Evolutionary conservation across 2,329 filamentous ascomycete species (phyloP), one percentile per base, ranked within the genome.

Genomic region (Aspergillus sp.): DNA sequence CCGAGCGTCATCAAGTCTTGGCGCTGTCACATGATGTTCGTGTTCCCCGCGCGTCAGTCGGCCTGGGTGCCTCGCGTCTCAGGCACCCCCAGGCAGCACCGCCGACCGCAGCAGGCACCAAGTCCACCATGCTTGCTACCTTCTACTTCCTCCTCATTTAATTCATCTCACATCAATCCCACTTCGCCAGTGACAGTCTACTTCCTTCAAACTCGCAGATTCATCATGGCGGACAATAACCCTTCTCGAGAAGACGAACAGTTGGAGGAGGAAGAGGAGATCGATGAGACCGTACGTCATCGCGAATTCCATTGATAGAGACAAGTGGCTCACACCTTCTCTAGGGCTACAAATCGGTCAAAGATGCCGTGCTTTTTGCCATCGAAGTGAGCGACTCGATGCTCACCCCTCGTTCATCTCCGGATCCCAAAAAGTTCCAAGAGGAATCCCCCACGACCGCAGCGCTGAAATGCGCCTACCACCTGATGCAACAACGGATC

Each of bases 291-390:
- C 14, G 78, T 80, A 71, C 59, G 67, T 61, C 55, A 42, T 52
- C n/a, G 18, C 39, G 16, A 9, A 26, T 47, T 45, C n/a, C 7
- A 16, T 51, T 57, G 32, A 61, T 16, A 42, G 36, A 42, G 16
- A n/a, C 53, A 31, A n/a, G 20, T 16, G 20, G 20, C 18, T 51
- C 14, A 45, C n/a, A 53, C n/a, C 16, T 26, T 36, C 22, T 9
- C 24, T 67, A 94, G 92, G 88, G 87, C 75, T 99, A 95, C 81
- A 96, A 93, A 79, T 84, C 89, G 0, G 89, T 93, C 72, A 97
- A 96, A 79, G 95, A 99, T 87, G 95, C 95, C n/a, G 85, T 98
- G n/a, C 83, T 99, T 24, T 94, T 99, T 73, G 94, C 92, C 14
- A 96, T 99, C 69, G 90, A 98, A 69, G 84, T 98, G 71, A 97